These are phyloP conservation scores for Entomortierella lignicola DNA, from an alignment of 192 early-diverging fungal genomes.

Conservation along the genomic window DNA sequence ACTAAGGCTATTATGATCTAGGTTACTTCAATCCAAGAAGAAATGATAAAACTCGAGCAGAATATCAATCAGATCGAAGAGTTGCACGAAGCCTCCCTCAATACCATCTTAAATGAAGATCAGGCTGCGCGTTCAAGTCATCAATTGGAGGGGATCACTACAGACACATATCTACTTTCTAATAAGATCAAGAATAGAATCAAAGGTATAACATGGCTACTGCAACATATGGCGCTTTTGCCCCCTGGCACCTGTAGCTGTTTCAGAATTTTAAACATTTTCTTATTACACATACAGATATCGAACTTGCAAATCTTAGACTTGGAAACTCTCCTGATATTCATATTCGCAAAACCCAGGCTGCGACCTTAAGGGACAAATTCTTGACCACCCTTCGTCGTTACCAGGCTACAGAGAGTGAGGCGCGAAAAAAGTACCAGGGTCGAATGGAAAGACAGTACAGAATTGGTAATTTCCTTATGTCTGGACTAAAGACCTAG, in stretches of 20 bases:
- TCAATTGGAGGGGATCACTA: constrained; percentile 47
- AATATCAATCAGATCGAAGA: constrained; percentile 55
- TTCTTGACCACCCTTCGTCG: constrained; percentile 76
- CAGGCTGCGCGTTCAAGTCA: constrained; percentile 22
- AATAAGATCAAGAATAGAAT: constrained; percentile 62
- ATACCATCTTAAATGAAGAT: constrained; percentile 47
- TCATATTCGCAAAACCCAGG: constrained; percentile 52
- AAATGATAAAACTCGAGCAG: constrained; percentile 33
- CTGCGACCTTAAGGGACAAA: constrained; percentile 65
- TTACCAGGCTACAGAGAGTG: constrained; percentile 82
- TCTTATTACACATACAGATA: constrained; percentile 16
- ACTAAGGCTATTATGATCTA: neutral
- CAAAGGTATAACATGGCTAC: constrained; percentile 50
- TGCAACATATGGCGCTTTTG: too few relatives aligned
- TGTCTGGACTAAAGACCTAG: neutral
- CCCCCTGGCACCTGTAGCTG: too few relatives aligned
- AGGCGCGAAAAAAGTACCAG: constrained; percentile 87
- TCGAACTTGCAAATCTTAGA: constrained; percentile 39
- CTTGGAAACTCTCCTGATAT: constrained; percentile 25
- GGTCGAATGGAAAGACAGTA: constrained; percentile 86
- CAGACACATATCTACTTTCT: constrained; percentile 48
- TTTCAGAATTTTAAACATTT: neutral
- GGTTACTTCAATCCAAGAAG: constrained; percentile 44
- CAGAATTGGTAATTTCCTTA: constrained; percentile 72
- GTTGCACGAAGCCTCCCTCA: constrained; percentile 50